These are phyloP conservation scores for Hypoxylon cercidicola DNA, from an alignment of 495 filamentous ascomycete species.

Conservation along the genomic window DNA sequence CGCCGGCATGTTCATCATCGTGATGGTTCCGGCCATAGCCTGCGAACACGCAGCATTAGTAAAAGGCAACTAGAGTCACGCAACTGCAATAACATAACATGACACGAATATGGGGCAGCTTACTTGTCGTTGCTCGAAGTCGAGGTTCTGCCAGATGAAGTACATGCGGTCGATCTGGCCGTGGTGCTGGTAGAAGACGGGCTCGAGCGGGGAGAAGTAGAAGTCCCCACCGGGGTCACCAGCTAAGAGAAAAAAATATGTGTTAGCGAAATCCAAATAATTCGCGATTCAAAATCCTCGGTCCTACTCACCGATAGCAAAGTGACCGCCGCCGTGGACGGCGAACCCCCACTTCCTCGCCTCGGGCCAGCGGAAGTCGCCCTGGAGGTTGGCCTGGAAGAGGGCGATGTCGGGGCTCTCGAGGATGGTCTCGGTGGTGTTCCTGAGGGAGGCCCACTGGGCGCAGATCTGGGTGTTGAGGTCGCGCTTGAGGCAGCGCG, in stretches of 20 bases:
- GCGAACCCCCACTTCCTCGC: conserved; percentile 46
- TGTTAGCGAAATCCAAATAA: neutral
- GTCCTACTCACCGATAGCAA: conserved; percentile 38
- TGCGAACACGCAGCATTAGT: conserved; percentile 20
- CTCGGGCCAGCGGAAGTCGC: conserved; percentile 45
- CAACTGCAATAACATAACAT: neutral
- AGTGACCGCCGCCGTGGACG: conserved; percentile 54
- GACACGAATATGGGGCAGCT: conserved; percentile 11
- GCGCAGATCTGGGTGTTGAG: conserved; percentile 50
- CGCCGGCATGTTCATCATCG: conserved; percentile 51
- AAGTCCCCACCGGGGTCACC: conserved; percentile 62
- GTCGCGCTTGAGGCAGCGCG: conserved; percentile 56
- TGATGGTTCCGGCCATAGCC: conserved; percentile 55
- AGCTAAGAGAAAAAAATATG: conserved; percentile 24
- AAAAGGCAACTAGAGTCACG: neutral
- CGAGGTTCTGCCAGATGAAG: conserved; percentile 74
- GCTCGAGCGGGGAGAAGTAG: conserved; percentile 71
- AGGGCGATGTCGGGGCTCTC: conserved; percentile 41
- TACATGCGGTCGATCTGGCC: conserved; percentile 74
- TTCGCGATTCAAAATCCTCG: neutral
- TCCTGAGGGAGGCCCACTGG: conserved; percentile 50
- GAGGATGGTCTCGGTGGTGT: conserved; percentile 55
- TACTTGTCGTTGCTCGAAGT: conserved; percentile 52
- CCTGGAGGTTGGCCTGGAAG: conserved; percentile 54
- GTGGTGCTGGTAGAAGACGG: conserved; percentile 77